Percentiles rank a stretch among this genome's conserved stretches.
These are phyloP conservation scores for Lichtheimia hyalospora DNA, from an alignment of 371 early-diverging fungal species.

Conservation along the genomic window DNA sequence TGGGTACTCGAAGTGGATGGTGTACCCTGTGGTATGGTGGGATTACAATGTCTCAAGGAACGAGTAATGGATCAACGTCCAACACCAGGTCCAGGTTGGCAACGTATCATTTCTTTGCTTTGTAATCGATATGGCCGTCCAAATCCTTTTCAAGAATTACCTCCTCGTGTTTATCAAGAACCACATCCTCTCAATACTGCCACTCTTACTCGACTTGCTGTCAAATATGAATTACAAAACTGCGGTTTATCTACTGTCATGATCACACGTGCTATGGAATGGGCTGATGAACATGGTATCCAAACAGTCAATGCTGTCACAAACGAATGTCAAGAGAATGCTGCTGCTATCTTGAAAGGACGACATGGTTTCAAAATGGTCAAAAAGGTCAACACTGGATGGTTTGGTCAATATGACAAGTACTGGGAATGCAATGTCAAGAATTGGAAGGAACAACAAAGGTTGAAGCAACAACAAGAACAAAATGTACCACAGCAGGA, in stretches of 20 bases:
- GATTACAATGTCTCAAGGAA: conserved; percentile 21
- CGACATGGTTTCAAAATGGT: conserved; percentile 34
- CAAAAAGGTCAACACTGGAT: conserved; percentile 23
- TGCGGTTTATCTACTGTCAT: conserved; percentile 41
- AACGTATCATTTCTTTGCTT: conserved; percentile 17
- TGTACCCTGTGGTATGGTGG: conserved; percentile 42
- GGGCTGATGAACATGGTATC: conserved; percentile 40
- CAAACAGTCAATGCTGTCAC: conserved; percentile 35
- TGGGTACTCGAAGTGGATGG: conserved; percentile 45
- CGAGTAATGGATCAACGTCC: conserved; percentile 25
- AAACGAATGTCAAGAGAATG: conserved; percentile 32
- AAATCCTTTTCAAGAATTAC: conserved; percentile 6
- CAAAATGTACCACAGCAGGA: no score
- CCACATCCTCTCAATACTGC: conserved; percentile 38
- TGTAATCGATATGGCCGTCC: conserved; percentile 19
- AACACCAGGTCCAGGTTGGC: conserved; percentile 20
- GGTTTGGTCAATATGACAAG: conserved; percentile 37
- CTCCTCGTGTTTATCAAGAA: conserved; percentile 18
- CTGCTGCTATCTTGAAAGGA: conserved; percentile 28
- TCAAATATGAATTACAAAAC: conserved; percentile 35
- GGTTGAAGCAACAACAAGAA: no score
- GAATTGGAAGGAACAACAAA: conserved; percentile 16
- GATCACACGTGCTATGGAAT: conserved; percentile 37
- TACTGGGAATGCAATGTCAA: conserved; percentile 20
- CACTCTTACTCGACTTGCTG: conserved; percentile 35